A percentile compares a stretch with the other conserved stretches of the same genome.
Evolutionary conservation across 2,329 filamentous ascomycete genomes (phyloP).

Genomic region (Torrubiellomyces zombiae): DNA sequence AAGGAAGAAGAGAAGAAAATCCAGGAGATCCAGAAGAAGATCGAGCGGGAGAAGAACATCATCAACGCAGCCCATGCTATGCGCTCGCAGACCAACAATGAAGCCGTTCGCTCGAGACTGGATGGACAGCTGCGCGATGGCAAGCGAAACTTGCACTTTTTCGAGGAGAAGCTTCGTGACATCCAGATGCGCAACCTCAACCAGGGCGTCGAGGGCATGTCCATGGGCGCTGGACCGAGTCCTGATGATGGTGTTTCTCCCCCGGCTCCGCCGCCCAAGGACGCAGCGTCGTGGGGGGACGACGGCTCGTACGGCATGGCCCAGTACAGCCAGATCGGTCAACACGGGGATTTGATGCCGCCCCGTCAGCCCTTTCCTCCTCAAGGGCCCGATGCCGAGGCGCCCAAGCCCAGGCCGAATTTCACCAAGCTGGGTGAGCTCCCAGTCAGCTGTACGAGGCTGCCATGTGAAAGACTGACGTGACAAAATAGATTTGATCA

Average conservation of each 20-base stretch:
- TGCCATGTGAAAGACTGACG: not conserved
- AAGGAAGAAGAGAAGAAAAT: conserved; percentile 47
- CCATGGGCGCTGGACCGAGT: conserved; percentile 27
- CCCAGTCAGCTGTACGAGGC: too few relatives aligned
- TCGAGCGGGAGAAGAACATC: conserved; percentile 89
- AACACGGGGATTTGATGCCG: conserved; percentile 60
- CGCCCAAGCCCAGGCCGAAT: conserved; percentile 67
- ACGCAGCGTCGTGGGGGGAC: conserved; percentile 28
- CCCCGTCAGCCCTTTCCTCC: conserved; percentile 64
- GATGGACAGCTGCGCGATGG: conserved; percentile 92
- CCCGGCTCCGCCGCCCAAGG: conserved; percentile 61
- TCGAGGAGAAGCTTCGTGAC: conserved; percentile 82
- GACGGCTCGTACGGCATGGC: conserved; percentile 44
- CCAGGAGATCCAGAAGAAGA: conserved; percentile 85
- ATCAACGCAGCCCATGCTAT: conserved; percentile 90
- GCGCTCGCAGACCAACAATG: conserved; percentile 91
- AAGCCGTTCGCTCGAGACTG: conserved; percentile 73
- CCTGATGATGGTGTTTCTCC: conserved; percentile 28
- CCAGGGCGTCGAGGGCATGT: conserved; percentile 51
- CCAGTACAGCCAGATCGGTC: conserved; percentile 41
- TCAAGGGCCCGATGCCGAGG: conserved; percentile 42
- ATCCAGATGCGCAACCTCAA: conserved; percentile 67
- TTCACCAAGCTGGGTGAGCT: conserved; percentile 92
- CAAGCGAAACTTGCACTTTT: conserved; percentile 83
- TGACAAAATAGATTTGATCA: conserved; percentile 62